Conservation (phyloP, 345 rosid genomes). For the Gossypium sturtianum region DNA sequence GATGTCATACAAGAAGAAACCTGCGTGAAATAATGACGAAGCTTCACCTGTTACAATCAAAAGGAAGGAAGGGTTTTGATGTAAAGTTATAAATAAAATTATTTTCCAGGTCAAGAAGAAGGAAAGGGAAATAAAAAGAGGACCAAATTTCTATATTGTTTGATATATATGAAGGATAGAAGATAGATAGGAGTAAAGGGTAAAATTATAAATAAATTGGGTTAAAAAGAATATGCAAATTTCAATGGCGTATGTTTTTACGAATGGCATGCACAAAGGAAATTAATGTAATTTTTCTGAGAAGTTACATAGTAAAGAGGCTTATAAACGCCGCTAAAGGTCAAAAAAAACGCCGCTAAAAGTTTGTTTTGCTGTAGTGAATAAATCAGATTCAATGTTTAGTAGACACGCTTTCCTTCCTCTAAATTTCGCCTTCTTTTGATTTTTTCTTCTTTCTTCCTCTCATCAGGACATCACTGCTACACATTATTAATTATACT, state of each 20-base stretch:
- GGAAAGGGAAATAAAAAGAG: too few relatives aligned
- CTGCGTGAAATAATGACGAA: background rate
- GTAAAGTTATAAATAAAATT: too few relatives aligned
- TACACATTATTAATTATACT: too few relatives aligned
- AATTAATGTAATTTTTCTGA: background rate
- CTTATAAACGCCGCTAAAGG: too few relatives aligned
- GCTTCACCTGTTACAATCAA: background rate
- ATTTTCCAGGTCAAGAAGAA: too few relatives aligned
- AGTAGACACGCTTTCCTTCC: background rate
- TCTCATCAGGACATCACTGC: background rate
- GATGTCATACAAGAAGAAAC: background rate
- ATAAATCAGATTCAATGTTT: background rate
- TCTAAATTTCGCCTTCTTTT: background rate
- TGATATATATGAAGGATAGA: too few relatives aligned
- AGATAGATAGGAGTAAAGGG: too few relatives aligned
- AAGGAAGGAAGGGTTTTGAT: background rate
- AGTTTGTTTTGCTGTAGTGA: too few relatives aligned
- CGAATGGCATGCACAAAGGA: too few relatives aligned
- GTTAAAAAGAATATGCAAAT: background rate
- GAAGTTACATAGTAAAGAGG: background rate
- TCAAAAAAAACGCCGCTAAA: too few relatives aligned
- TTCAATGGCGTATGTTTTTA: background rate
- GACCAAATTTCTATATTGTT: too few relatives aligned
- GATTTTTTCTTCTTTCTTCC: background rate
- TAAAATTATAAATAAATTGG: too few relatives aligned